These are phyloP conservation scores for Cladosporium sp. DNA, from an alignment of 2,329 filamentous ascomycete genomes.

Conservation along the genomic window DNA sequence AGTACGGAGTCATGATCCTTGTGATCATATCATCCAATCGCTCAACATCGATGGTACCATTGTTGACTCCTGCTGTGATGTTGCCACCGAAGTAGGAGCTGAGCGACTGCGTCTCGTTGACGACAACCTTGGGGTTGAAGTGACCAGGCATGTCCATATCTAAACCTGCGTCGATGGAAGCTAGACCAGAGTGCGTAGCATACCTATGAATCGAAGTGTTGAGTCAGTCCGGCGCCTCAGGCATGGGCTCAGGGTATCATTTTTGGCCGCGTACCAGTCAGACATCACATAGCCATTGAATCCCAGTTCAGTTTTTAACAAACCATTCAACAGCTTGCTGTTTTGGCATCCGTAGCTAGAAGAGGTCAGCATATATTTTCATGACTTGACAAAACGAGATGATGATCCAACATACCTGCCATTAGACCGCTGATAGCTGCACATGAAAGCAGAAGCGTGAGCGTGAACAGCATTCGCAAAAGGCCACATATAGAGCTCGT, in stretches of 20 bases:
- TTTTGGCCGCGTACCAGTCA: constrained; percentile 41
- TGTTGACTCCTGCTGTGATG: constrained; percentile 54
- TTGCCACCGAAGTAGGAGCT: constrained; percentile 70
- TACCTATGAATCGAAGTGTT: constrained; percentile 47
- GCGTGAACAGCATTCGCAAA: constrained; percentile 27
- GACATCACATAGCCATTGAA: constrained; percentile 68
- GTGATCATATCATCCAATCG: constrained; percentile 62
- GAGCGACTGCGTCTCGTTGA: constrained; percentile 36
- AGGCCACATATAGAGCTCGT: constrained; percentile 30
- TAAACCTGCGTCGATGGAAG: constrained; percentile 59
- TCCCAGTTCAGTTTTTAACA: constrained; percentile 70
- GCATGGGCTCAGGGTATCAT: constrained; percentile 49
- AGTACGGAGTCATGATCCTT: constrained; percentile 53
- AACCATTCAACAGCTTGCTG: constrained; percentile 64
- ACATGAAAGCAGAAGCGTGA: constrained; percentile 37
- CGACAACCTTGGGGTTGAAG: constrained; percentile 41
- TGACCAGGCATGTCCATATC: constrained; percentile 71
- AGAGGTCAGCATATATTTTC: neutral
- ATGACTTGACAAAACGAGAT: neutral
- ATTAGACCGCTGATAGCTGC: constrained; percentile 53
- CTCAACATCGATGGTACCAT: constrained; percentile 49
- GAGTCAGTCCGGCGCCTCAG: constrained; percentile 41
- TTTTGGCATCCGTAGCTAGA: constrained; percentile 56
- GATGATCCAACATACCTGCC: constrained; percentile 45
- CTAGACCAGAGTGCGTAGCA: constrained; percentile 60